These are phyloP conservation scores for Cymbopogon citratus DNA, from an alignment of 176 grass and related monocot species.

Conservation along the genomic window DNA sequence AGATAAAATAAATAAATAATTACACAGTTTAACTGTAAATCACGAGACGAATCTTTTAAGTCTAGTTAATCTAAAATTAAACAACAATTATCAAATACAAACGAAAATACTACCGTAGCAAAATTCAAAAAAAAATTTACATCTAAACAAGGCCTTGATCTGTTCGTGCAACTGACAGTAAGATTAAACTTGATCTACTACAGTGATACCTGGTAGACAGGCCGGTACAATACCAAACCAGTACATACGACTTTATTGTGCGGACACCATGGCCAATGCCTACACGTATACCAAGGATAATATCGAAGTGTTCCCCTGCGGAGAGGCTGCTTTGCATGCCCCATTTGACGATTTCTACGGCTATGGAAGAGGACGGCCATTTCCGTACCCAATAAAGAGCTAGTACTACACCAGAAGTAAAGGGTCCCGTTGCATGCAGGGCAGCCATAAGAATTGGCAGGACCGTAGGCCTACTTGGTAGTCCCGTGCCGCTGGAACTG, in stretches of 20 bases:
- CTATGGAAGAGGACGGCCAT: background rate
- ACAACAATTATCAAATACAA: no score
- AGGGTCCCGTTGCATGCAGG: slow-evolving; percentile 12
- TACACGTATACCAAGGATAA: slow-evolving; percentile 19
- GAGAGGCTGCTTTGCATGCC: slow-evolving; percentile 1
- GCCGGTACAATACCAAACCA: background rate
- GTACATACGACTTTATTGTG: background rate
- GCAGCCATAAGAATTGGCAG: background rate
- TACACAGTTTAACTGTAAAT: no score
- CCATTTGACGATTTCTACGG: slow-evolving; percentile 2
- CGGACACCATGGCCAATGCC: background rate
- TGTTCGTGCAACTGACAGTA: no score
- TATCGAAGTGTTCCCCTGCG: slow-evolving; percentile 10
- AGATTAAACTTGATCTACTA: background rate
- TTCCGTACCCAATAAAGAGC: slow-evolving; percentile 30
- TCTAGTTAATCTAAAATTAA: no score
- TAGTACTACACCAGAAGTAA: background rate
- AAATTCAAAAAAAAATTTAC: no score
- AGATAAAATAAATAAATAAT: no score
- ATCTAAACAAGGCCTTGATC: no score
- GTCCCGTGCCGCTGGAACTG: background rate
- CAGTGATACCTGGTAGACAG: background rate
- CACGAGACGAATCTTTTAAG: no score
- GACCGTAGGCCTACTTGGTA: slow-evolving; percentile 3
- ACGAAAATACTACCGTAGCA: no score